Evolutionary conservation across 140 eudicot species (phyloP).

Genomic region (Ambrosia hybrid): DNA sequence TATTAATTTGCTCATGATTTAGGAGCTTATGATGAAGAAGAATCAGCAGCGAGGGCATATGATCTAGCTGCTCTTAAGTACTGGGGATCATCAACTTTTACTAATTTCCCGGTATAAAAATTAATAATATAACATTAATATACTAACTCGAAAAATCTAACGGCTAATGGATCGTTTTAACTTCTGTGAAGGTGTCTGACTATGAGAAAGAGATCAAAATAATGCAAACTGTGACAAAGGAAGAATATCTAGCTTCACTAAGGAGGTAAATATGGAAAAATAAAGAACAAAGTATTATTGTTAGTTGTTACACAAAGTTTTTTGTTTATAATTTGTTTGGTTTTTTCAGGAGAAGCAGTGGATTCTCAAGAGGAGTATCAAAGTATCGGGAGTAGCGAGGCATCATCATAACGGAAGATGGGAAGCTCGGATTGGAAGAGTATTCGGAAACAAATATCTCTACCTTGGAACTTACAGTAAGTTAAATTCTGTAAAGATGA

Average conservation of each 20-base stretch:
- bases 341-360: slow-evolving; percentile 67
- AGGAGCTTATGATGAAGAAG: slow-evolving; percentile 94
- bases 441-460: slow-evolving; percentile 79
- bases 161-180: slow-evolving; percentile 20
- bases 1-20: slow-evolving; percentile 12
- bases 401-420: slow-evolving; percentile 91
- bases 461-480: slow-evolving; percentile 78
- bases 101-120: slow-evolving; percentile 62
- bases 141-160: background rate
- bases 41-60: slow-evolving; percentile 86
- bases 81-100: slow-evolving; percentile 78
- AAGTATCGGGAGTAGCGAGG: slow-evolving; percentile 80
- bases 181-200: slow-evolving; percentile 52
- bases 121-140: slow-evolving; percentile 2
- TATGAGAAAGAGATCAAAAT: slow-evolving; percentile 67
- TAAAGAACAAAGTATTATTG: background rate
- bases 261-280: slow-evolving; percentile 49
- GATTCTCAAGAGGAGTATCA: slow-evolving; percentile 86
- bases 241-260: slow-evolving; percentile 79
- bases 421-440: slow-evolving; percentile 91
- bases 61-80: slow-evolving; percentile 84
- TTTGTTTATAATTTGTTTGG: background rate
- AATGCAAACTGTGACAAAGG: slow-evolving; percentile 77
- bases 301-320: background rate
- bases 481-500: background rate